phyloP scores from a whole-genome alignment of 306 rosid species.

The Casuarina glauca region DNA sequence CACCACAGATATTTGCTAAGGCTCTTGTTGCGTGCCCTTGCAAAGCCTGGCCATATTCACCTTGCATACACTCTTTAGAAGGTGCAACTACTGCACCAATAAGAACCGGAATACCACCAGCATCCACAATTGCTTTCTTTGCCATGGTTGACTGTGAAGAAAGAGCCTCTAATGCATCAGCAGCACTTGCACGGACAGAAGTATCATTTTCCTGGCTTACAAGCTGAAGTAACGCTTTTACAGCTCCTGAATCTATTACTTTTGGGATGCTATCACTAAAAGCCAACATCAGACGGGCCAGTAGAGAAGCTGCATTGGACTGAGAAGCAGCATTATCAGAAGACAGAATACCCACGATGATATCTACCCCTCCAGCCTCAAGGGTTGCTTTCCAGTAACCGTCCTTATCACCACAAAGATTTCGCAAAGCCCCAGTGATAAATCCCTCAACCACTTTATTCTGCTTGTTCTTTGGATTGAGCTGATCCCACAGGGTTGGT shows the following conservation, averaged over 20 bases:
- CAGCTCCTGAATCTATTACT: slow-evolving; percentile 91
- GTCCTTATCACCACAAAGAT: slow-evolving; percentile 93
- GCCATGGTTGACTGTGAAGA: slow-evolving; percentile 75
- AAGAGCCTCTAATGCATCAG: slow-evolving; percentile 93
- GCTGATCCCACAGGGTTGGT: slow-evolving; percentile 89
- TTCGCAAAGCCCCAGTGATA: slow-evolving; percentile 91
- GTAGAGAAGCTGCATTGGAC: slow-evolving; percentile 94
- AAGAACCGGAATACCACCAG: slow-evolving; percentile 75
- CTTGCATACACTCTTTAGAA: slow-evolving; percentile 92
- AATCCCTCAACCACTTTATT: slow-evolving; percentile 95
- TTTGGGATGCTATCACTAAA: slow-evolving; percentile 91
- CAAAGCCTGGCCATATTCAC: slow-evolving; percentile 67
- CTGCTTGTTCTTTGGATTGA: slow-evolving; percentile 67
- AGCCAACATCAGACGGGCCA: slow-evolving; percentile 91
- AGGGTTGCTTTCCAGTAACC: slow-evolving; percentile 92
- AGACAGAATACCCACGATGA: slow-evolving; percentile 80
- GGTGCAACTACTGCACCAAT: slow-evolving; percentile 98
- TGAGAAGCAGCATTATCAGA: slow-evolving; percentile 86
- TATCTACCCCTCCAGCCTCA: slow-evolving; percentile 97
- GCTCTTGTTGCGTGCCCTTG: slow-evolving; percentile 84
- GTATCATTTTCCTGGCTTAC: slow-evolving; percentile 72
- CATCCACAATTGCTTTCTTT: slow-evolving; percentile 72
- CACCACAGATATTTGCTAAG: slow-evolving; percentile 90
- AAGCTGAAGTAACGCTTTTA: slow-evolving; percentile 78
- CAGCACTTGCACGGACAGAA: slow-evolving; percentile 97